These are phyloP conservation scores for Sporothrix euskadiensis DNA, from an alignment of 2,329 filamentous ascomycete species.

Conservation along the genomic window DNA sequence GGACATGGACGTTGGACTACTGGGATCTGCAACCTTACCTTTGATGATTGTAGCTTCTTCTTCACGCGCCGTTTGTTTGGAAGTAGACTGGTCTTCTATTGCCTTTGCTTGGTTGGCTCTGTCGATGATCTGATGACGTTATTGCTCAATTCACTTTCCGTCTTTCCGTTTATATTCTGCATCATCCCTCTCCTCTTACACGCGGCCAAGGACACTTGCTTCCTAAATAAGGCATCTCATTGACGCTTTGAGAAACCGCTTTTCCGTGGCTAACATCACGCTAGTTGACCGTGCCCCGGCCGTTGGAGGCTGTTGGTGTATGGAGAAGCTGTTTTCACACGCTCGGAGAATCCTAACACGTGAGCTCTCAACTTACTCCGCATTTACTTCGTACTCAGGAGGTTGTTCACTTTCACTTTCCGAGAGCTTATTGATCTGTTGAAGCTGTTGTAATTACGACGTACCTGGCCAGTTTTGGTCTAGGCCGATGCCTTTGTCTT, in stretches of 20 bases:
- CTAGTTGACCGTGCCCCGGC: neutral
- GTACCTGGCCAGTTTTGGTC: neutral
- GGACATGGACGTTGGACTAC: neutral
- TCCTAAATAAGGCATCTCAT: neutral
- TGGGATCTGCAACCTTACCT: neutral
- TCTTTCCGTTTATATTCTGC: neutral
- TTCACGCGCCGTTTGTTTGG: neutral
- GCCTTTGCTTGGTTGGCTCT: too few relatives aligned
- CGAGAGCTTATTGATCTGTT: neutral
- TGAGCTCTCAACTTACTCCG: neutral
- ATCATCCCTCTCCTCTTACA: neutral
- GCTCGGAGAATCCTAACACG: neutral
- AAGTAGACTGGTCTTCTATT: too few relatives aligned
- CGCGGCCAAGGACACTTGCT: neutral
- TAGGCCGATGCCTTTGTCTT: neutral
- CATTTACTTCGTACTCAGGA: neutral
- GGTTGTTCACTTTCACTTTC: slow-evolving; percentile 10
- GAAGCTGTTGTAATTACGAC: neutral
- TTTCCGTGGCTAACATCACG: slow-evolving; percentile 16
- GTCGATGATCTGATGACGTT: neutral
- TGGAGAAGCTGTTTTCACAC: neutral
- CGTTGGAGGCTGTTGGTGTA: neutral
- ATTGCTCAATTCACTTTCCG: neutral
- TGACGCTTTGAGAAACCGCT: neutral
- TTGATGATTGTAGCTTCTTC: neutral